Conservation (phyloP, 2,329 filamentous ascomycete species). For the Pyrenochaeta sp. region DNA sequence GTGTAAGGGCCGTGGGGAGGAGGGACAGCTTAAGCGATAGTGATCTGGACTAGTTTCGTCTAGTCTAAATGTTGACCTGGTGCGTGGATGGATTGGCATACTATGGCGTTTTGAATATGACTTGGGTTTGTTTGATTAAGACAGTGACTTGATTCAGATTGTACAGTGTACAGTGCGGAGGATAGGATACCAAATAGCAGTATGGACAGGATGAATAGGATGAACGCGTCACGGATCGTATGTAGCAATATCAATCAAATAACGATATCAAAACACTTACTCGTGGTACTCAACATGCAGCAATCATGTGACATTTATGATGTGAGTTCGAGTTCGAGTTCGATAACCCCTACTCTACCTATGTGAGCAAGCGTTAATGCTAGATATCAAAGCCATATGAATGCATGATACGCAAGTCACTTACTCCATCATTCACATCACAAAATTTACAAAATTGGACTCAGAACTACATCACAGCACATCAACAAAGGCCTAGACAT, state of each 20-base stretch:
- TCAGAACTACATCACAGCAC: background rate
- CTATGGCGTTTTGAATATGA: slow-evolving; percentile 1
- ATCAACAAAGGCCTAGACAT: background rate
- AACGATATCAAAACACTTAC: background rate
- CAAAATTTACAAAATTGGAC: too few species aligned
- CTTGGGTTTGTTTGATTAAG: background rate
- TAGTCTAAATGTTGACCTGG: background rate
- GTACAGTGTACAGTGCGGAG: slow-evolving; percentile 8
- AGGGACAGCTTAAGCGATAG: slow-evolving; percentile 65
- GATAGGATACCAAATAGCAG: background rate
- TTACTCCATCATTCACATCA: too few species aligned
- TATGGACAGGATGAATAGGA: background rate
- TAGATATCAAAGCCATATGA: too few species aligned
- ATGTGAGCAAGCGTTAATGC: too few species aligned
- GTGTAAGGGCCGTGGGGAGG: slow-evolving; percentile 51
- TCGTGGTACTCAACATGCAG: background rate
- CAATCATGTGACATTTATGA: background rate
- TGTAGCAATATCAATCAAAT: slow-evolving; percentile 3
- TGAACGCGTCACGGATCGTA: background rate
- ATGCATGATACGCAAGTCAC: too few species aligned
- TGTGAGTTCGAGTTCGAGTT: too few species aligned
- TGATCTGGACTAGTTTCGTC: slow-evolving; percentile 39
- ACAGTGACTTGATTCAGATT: background rate
- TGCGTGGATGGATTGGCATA: background rate
- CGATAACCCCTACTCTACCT: too few species aligned